Conservation (phyloP, 495 filamentous ascomycete species). For the Lasiosphaeria ovina region DNA sequence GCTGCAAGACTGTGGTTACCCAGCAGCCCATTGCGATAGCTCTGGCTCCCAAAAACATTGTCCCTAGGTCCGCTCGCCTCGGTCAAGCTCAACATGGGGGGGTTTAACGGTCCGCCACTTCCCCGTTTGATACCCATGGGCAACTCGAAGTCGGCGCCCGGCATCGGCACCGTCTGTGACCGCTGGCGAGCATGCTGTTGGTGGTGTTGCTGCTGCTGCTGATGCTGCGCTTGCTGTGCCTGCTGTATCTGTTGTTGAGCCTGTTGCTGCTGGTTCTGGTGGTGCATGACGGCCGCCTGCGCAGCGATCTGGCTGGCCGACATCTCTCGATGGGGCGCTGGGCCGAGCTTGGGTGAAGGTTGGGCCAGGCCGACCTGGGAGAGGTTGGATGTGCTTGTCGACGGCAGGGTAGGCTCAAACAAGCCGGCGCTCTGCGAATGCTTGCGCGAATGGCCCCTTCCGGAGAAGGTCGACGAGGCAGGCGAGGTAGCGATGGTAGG, state of each 20-base stretch:
- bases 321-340: conserved; percentile 48
- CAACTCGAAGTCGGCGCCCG: conserved; percentile 33
- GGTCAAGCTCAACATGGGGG: conserved; percentile 55
- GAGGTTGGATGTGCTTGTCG: conserved; percentile 56
- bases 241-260: conserved; percentile 31
- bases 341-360: conserved; percentile 30
- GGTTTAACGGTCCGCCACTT: conserved; percentile 50
- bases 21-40: conserved; percentile 64
- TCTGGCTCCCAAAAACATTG: conserved; percentile 49
- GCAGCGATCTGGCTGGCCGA: conserved; percentile 85
- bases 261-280: conserved; percentile 57
- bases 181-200: conserved; percentile 61
- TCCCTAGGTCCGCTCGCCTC: conserved; percentile 56
- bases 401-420: conserved; percentile 83
- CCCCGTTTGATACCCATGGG: conserved; percentile 37
- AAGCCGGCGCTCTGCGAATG: conserved; percentile 76
- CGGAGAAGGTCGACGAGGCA: conserved; percentile 27
- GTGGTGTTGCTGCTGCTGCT: conserved; percentile 36
- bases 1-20: conserved; percentile 69
- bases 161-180: conserved; percentile 62
- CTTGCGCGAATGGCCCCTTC: conserved; percentile 48
- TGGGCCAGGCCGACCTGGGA: conserved; percentile 45
- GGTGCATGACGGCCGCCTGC: conserved; percentile 71
- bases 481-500: conserved; percentile 32
- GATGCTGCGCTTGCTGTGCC: conserved; percentile 42